A percentile compares a stretch with the other conserved stretches of the same genome.
These are phyloP conservation scores for Penicillium odoratum DNA, from an alignment of 495 filamentous ascomycete species.

Conservation along the genomic window DNA sequence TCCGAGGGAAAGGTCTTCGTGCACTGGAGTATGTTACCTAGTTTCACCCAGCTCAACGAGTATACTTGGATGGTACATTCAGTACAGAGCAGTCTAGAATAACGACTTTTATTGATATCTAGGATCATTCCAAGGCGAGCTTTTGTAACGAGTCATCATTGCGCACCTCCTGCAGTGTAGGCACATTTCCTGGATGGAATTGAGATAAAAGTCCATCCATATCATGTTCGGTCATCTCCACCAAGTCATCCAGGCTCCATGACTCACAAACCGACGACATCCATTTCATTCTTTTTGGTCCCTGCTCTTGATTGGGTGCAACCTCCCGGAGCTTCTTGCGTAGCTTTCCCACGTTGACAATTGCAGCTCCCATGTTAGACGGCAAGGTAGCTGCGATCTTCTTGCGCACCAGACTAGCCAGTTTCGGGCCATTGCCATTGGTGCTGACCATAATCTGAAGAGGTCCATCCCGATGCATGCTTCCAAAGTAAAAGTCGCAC, in stretches of 20 bases:
- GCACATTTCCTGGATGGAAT: slow-evolving; percentile 57
- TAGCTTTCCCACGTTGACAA: slow-evolving; percentile 77
- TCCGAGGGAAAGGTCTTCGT: slow-evolving; percentile 8
- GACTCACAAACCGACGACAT: slow-evolving; percentile 89
- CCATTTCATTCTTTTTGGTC: slow-evolving; percentile 91
- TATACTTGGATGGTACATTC: too few relatives aligned
- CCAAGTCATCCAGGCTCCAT: slow-evolving; percentile 84
- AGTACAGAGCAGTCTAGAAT: too few relatives aligned
- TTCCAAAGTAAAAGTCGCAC: slow-evolving; percentile 98
- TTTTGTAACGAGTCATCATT: neutral
- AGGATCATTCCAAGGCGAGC: too few relatives aligned
- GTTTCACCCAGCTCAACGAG: too few relatives aligned
- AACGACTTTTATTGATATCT: too few relatives aligned
- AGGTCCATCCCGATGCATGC: slow-evolving; percentile 90
- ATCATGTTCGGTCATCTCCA: slow-evolving; percentile 77
- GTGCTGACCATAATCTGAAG: slow-evolving; percentile 98
- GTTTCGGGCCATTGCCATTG: slow-evolving; percentile 91
- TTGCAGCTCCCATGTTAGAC: slow-evolving; percentile 73
- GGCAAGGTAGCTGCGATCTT: slow-evolving; percentile 79
- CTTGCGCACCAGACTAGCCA: slow-evolving; percentile 82
- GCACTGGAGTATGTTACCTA: slow-evolving; percentile 3
- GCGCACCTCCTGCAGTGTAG: slow-evolving; percentile 41
- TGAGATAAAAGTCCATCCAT: slow-evolving; percentile 74
- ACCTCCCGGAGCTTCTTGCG: slow-evolving; percentile 75
- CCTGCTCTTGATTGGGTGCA: slow-evolving; percentile 70